Conservation (phyloP, 164 flowering plant genomes). For the Tetracentron sinense region DNA sequence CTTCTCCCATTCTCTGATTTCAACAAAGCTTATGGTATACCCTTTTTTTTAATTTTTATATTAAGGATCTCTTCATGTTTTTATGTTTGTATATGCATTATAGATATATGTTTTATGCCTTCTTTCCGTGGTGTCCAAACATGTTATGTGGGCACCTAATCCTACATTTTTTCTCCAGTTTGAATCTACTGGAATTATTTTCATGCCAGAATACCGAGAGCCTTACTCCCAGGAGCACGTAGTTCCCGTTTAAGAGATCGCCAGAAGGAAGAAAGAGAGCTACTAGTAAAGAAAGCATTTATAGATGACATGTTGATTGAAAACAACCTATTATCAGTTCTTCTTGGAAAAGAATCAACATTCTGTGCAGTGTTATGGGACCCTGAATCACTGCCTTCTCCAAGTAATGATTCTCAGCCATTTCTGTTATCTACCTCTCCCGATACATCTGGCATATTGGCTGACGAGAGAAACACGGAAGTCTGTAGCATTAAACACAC, state of each 20-base stretch:
- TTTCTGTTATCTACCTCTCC: slow-evolving; percentile 8
- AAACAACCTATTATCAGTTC: slow-evolving; percentile 40
- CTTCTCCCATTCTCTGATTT: too few species aligned
- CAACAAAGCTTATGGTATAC: too few species aligned
- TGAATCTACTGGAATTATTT: slow-evolving; percentile 30
- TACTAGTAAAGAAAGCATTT: slow-evolving; percentile 76
- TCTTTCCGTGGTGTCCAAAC: slow-evolving; percentile 24
- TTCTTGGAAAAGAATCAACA: slow-evolving; percentile 45
- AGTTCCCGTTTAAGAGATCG: slow-evolving; percentile 91
- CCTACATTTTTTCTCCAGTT: slow-evolving; percentile 20
- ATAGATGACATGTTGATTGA: slow-evolving; percentile 70
- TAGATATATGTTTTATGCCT: slow-evolving; percentile 2
- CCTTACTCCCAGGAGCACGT: slow-evolving; percentile 79
- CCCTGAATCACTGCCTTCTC: slow-evolving; percentile 59
- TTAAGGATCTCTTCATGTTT: background rate
- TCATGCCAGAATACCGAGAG: slow-evolving; percentile 75
- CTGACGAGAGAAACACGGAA: background rate
- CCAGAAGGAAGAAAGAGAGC: slow-evolving; percentile 81
- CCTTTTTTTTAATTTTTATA: background rate
- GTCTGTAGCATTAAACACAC: background rate
- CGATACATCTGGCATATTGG: slow-evolving; percentile 10
- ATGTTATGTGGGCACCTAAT: slow-evolving; percentile 25
- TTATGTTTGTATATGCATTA: background rate
- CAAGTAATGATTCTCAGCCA: slow-evolving; percentile 31
- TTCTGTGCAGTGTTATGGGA: slow-evolving; percentile 69